Percentiles rank a stretch among this genome's conserved stretches.
Evolutionary conservation across 257 asterid genomes (phyloP).

Genomic region (Gynochthodes officinalis): DNA sequence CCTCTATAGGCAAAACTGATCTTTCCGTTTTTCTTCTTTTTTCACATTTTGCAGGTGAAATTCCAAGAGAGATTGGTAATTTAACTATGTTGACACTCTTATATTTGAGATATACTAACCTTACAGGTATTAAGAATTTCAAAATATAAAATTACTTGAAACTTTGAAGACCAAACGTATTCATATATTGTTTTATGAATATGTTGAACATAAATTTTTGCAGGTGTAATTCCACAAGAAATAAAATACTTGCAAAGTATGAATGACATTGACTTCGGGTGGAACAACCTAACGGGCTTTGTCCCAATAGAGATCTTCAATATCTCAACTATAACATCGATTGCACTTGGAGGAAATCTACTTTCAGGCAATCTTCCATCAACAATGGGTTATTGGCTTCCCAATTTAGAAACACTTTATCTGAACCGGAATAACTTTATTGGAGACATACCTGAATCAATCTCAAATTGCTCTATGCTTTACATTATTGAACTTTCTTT

Average conservation of each 20-base stretch:
- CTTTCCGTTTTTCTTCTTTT: no score
- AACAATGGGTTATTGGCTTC: constrained; percentile 18
- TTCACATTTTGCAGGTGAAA: constrained; percentile 23
- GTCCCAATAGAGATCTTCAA: constrained; percentile 19
- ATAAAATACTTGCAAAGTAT: constrained; percentile 21
- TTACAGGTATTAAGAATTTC: no score
- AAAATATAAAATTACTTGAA: neutral
- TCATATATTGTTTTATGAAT: neutral
- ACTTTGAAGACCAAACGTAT: neutral
- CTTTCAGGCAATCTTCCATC: constrained; percentile 31
- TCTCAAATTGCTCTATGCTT: constrained; percentile 30
- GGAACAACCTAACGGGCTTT: constrained; percentile 15
- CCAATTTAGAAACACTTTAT: constrained; percentile 21
- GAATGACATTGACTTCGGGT: constrained; percentile 13
- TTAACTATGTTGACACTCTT: neutral
- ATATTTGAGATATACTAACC: neutral
- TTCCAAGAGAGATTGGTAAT: constrained; percentile 32
- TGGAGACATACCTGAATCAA: constrained; percentile 29
- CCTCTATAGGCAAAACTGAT: no score
- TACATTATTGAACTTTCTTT: neutral
- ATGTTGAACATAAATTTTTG: neutral
- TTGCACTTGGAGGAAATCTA: constrained; percentile 9
- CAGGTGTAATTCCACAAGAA: constrained; percentile 28
- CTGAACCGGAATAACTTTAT: constrained; percentile 10
- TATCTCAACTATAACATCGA: constrained; percentile 9